Base-by-base conservation (phyloP, 805 yeast genomes). In the Sugiyamaella chiloensis region DNA sequence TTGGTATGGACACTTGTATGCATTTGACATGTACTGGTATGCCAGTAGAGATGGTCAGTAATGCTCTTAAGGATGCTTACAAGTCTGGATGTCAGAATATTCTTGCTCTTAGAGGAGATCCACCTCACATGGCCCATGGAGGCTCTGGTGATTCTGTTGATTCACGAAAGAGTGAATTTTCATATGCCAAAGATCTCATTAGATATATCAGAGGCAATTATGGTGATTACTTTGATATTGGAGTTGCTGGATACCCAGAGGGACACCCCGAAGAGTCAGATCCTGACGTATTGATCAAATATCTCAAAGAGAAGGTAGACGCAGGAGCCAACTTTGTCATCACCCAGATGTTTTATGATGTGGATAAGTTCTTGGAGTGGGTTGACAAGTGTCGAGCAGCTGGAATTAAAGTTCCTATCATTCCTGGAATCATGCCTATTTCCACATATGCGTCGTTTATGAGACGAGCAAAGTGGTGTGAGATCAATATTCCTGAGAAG, bases 401-500 rank as follows among this genome's bases (percentile, higher is more conserved):
- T 19, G 97, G 96, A 19, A 77, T 93, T 54, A 73, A 73, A 32
- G 81, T 87, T 45, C 98, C 98, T 24, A 86, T 93, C 55, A 83
- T 93, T 51, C 99, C 99, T 1, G 99, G 99, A 11, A 89, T 93
- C 66, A 93, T 93, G 99, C 99, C 99, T 19, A 90, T 93, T 50
- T 82, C 95, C n/a, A 87, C 96, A 2, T 90, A 91, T 68, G 85
- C 95, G 21, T 81, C 96, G 2, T 93, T 93, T 64, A 67, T 89
- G 53, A 83, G 99, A 71, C 80, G 99, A 65, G 96, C 96, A 16
- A 81, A 81, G 46, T 93, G 99, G 99, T 88, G 95, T 51, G 85
- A 86, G 60, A 83, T 93, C 58, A 67, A 76, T 34, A 75, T 93
- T 50, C 99, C 99, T 2, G 75, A 76, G 51, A 74, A 78, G 42